Evolutionary conservation across 2,329 filamentous ascomycete species (phyloP), one percentile per base, ranked within the genome.

Genomic region (Aspergillus sp.): DNA sequence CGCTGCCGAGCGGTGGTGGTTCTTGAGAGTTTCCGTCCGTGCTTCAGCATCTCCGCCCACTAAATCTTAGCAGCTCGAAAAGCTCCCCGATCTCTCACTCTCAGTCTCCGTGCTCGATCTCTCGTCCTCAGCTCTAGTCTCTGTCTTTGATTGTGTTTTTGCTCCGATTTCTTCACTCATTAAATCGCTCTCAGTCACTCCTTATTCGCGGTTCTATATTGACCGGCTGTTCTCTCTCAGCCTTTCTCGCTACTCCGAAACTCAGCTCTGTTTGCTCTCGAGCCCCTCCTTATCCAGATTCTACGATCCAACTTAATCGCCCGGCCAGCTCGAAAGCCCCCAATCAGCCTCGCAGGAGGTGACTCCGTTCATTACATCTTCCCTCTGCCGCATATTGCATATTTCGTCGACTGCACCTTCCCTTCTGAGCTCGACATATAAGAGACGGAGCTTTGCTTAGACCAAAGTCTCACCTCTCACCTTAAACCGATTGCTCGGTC

Each of bases 281-380:
- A 52, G 47, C 60, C 57, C 60, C 58, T 58, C 61, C 37, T 59
- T 55, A 57, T 49, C 48, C 54, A 24, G 27, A 56, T 20, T 42
- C 47, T 30, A 46, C 39, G 27, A 22, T 11, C 19, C 39, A 39
- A 13, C 19, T 51, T 15, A 20, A 56, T 40, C 22, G 22, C 34
- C 7, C 24, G n/a, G 27, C 30, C 34, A 15, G 27, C 12, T 34
- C 19, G 45, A 48, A 34, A 15, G 20, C n/a, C 44, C 24, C 22
- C 22, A 9, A 34, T 33, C 27, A 19, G 11, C 22, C 24, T 33
- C 11, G 20, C 27, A 24, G 24, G 45, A 33, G 9, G 8, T 30
- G 27, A 37, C 15, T 30, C 24, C n/a, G 13, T 44, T 51, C 19
- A 19, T 39, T 27, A 41, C 19, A 17, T 52, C 50, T 34, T 44